Evolutionary conservation across 768 basidiomycete genomes (phyloP), one percentile per base, ranked within the genome.

Genomic region (Lyophyllum atratum): DNA sequence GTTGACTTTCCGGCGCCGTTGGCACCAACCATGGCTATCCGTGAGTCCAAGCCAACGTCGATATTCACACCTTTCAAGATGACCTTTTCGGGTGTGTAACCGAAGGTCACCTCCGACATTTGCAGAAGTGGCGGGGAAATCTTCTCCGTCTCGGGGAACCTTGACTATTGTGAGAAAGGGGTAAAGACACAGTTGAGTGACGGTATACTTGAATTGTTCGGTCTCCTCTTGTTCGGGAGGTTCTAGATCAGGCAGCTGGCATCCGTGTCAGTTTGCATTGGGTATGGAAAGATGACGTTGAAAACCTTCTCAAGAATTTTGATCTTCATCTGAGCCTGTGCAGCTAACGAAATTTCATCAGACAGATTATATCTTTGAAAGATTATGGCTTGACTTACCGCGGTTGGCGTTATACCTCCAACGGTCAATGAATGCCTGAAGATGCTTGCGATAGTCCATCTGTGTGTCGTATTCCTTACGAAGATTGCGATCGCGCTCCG

Each of bases 371-470:
- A 43, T 46, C 43, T 21, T 28, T 17, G 3, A 17, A n/a, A 9
- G 4, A 19, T n/a, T n/a, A 40, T 47, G 26, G 22, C 26, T 46
- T 19, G n/a, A 58, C 72, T 58, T 72, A 83, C 89, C 90, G 65
- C 95, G 83, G 70, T 96, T 96, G 55, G 95, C 95, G 64, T 98
- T 98, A 73, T 98, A 98, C 65, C 96, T 81, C 97, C 97, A 99
- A 52, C 94, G 82, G 66, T 98, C 97, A 64, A 99, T 98, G 76
- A 97, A 99, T 0, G 96, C 95, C 69, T 98, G 96, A 28, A 98
- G 75, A 76, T 97, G 93, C 66, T 91, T 90, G 54, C 97, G 84
- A 70, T 98, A 98, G 10, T 91, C 89, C 84, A 97, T 87, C 73
- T 99, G 97, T 0, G 93, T 80, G 31, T 98, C 96, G 72, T 98